Evolutionary conservation across 176 grass and related monocot genomes (phyloP).

Genomic region (Hyparrhenia diplandra): DNA sequence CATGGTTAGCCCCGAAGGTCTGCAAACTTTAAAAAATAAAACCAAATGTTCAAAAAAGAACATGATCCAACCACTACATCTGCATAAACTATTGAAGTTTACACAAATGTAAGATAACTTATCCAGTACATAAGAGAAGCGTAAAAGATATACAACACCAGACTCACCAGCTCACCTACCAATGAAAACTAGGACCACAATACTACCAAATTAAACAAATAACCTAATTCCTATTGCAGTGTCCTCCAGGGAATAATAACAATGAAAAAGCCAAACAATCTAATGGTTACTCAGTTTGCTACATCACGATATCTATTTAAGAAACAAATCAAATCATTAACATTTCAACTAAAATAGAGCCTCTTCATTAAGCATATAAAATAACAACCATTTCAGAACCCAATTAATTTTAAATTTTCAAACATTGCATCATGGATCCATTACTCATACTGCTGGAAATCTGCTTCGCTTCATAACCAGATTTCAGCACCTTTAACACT

Average conservation of each 20-base stretch:
- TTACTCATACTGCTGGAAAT: background rate
- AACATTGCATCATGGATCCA: background rate
- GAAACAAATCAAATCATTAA: background rate
- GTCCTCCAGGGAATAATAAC: background rate
- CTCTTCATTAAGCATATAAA: background rate
- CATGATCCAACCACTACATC: background rate
- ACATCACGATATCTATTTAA: background rate
- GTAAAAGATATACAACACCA: background rate
- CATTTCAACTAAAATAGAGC: background rate
- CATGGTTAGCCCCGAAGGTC: constrained; percentile 79
- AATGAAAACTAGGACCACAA: background rate
- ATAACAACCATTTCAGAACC: background rate
- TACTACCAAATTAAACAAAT: background rate
- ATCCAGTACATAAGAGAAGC: background rate
- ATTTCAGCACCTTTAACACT: background rate
- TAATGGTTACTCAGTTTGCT: background rate
- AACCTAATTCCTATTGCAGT: background rate
- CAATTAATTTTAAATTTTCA: background rate
- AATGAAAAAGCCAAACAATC: background rate
- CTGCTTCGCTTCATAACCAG: background rate
- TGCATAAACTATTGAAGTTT: too few relatives aligned
- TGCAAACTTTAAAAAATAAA: constrained; percentile 25
- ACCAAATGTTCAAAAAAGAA: background rate
- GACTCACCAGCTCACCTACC: background rate
- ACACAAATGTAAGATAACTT: background rate